Conservation (phyloP, 306 rosid genomes). For the Argentina anserina region DNA sequence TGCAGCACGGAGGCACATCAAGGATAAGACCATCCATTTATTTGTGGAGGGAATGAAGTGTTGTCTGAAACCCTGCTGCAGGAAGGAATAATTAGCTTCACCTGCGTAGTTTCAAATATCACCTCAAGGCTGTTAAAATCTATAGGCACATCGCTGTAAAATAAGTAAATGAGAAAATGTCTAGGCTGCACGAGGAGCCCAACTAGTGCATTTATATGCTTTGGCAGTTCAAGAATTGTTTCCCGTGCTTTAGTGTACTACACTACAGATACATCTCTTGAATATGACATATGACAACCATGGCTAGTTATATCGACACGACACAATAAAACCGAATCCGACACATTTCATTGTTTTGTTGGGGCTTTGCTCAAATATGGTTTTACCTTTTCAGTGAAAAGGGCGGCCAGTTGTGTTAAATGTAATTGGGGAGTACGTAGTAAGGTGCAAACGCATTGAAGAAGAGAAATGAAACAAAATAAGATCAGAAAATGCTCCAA, state of each 20-base stretch:
- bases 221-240: not conserved
- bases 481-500: too few species aligned
- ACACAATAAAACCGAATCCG: not conserved
- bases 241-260: not conserved
- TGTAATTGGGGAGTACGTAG: too few species aligned
- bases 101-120: not conserved
- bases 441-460: too few species aligned
- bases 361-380: not conserved
- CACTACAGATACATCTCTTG: not conserved
- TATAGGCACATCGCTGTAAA: not conserved
- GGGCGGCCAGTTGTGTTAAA: too few species aligned
- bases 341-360: too few species aligned
- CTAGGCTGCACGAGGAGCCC: too few species aligned
- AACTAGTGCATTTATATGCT: too few species aligned
- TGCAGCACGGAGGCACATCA: conserved; percentile 56
- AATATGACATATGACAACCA: not conserved
- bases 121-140: not conserved
- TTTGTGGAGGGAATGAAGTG: conserved; percentile 55
- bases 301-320: not conserved
- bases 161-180: not conserved
- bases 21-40: conserved; percentile 51
- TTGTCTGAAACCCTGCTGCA: conserved; percentile 89
- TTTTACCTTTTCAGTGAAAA: too few species aligned
- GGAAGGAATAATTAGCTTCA: conserved; percentile 35
- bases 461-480: too few species aligned